These are phyloP conservation scores for Fulvia fulva DNA, from an alignment of 2,329 filamentous ascomycete species.

Conservation along the genomic window DNA sequence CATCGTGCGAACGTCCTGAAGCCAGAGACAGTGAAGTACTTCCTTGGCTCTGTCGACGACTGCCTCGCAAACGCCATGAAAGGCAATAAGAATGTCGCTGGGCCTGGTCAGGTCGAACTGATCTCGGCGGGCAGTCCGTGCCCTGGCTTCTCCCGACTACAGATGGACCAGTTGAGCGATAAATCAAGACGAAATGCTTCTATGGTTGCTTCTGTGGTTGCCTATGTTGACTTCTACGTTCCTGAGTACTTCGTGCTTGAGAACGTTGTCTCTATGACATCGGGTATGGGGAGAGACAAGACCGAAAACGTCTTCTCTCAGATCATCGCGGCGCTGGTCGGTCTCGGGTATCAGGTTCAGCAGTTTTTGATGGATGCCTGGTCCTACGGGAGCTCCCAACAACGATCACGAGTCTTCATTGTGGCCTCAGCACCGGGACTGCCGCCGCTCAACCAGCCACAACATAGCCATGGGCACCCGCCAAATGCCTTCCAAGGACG, in stretches of 20 bases:
- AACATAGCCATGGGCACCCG: slow-evolving; percentile 61
- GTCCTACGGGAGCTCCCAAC: slow-evolving; percentile 63
- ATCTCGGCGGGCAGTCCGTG: slow-evolving; percentile 73
- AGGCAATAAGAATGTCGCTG: slow-evolving; percentile 50
- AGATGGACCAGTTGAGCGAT: slow-evolving; percentile 52
- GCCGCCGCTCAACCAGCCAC: slow-evolving; percentile 53
- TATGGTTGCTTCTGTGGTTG: slow-evolving; percentile 70
- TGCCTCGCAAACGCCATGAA: slow-evolving; percentile 55
- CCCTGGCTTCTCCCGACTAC: slow-evolving; percentile 67
- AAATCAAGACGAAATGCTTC: slow-evolving; percentile 67
- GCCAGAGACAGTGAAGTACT: slow-evolving; percentile 49
- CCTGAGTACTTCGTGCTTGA: slow-evolving; percentile 74
- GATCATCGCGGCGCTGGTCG: slow-evolving; percentile 67
- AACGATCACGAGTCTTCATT: slow-evolving; percentile 65
- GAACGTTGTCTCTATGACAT: slow-evolving; percentile 68
- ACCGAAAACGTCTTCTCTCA: slow-evolving; percentile 67
- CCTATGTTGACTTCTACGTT: slow-evolving; percentile 69
- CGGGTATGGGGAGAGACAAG: slow-evolving; percentile 27
- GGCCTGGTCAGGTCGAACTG: slow-evolving; percentile 62
- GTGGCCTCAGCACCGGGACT: slow-evolving; percentile 65
- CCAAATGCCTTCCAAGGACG: slow-evolving; percentile 23
- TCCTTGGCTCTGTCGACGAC: slow-evolving; percentile 69
- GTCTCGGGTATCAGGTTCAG: slow-evolving; percentile 71
- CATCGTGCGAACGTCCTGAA: slow-evolving; percentile 63
- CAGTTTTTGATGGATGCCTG: slow-evolving; percentile 67